Evolutionary conservation across 805 yeast genomes (phyloP), one percentile per base, ranked within the genome.

Genomic region (Lipomyces yamanashiensis): DNA sequence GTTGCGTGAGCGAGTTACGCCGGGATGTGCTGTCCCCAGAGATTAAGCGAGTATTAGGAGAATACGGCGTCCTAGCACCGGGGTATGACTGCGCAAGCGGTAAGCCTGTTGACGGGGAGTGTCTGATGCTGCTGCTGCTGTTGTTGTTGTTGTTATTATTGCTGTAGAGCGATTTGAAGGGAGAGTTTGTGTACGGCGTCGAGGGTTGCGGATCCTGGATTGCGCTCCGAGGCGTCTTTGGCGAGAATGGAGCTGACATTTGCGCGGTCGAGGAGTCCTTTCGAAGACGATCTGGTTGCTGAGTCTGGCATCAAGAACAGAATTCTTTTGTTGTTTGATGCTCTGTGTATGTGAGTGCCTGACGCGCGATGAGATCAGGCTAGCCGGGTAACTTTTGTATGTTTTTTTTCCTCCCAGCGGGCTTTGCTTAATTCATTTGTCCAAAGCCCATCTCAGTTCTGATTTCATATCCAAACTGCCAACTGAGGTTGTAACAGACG

Each of bases 81-180:
- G 28, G 28, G 36, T 45, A 37, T 7, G 44, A 37, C 15, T 34
- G 37, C 5, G 45, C 36, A 3, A 37, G 37, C 9, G 59, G 47
- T 23, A 43, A 43, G 9, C 51, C 45, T 33, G 43, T n/a, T 12
- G 63, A 50, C 7, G 65, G 67, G 9, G 67, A 61, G 28, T 28
- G 28, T 28, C 28, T 28, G 28, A 28, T 28, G 28, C 28, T 28
- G 28, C 28, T 28, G 28, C 5, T 28, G 28, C 5, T 28, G 5
- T 28, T 28, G 8, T 59, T 62, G 15, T 59, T 62, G 28, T 28
- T 28, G 28, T 28, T 28, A 28, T 28, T 28, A 6, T 59, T 62
- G 15, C 59, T 62, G 60, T 61, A 66, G 33, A 66, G 50, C 28
- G 68, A n/a, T 48, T 58, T 65, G 58, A 66, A 63, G 15, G 67